Evolutionary conservation across 179 eudicot genomes (phyloP), one percentile per base, ranked within the genome.

Genomic region (Silene noctiflora): DNA sequence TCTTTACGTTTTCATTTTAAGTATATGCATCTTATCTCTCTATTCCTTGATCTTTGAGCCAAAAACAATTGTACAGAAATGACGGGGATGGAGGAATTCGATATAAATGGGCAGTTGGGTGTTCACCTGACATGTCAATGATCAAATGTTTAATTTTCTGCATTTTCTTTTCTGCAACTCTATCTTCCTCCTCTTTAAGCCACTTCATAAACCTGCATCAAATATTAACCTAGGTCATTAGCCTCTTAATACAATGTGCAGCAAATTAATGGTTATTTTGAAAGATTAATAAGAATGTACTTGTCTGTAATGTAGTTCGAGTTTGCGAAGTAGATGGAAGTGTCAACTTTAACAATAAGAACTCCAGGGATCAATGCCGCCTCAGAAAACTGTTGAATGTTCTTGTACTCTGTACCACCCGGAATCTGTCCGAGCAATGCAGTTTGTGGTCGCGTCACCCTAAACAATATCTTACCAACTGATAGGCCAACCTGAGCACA

Each of bases 401-500:
- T 88, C 77, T 90, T 80, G 73, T 91, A 93, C 62, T 89, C 86
- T 16, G 46, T 79, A 2, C 92, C 81, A 16, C 86, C 87, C 0
- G 94, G 92, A 46, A 93, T 75, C 75, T 86, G 89, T 48, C 96
- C 96, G 3, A 91, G 85, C 22, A 87, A 4, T 8, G 90, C 85
- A 17, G 94, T 88, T 63, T 88, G 77, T 16, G 98, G 96, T 68
- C 98, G 81, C 2, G 96, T 89, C 20, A 89, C 94, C 82, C 89
- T 90, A 13, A 89, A 82, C 25, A 93, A 84, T 60, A 91, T 86
- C 77, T 89, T 93, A 11, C 92, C 94, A 67, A 91, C 88, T 1
- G 96, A 91, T 66, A 89, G 84, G 1, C 83, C 63, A 2, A 93
- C 90, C 97, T 78, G 76, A 19, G 22, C 62, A 33, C 42, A 70